Conservation (phyloP, 2,329 filamentous ascomycete genomes). For the Aspergillus terreus region DNA sequence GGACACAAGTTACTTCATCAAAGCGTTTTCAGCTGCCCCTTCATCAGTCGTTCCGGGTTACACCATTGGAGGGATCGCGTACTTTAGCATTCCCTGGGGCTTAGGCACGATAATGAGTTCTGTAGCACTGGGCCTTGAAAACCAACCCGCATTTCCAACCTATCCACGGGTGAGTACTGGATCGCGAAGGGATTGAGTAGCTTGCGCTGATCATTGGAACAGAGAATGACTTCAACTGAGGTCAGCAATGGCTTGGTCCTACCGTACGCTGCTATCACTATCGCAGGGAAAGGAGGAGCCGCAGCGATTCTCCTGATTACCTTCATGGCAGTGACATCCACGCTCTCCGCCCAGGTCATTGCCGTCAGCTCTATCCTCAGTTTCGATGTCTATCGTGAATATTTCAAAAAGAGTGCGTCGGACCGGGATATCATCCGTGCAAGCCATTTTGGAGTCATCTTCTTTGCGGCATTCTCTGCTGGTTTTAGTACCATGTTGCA, state of each 20-base stretch:
- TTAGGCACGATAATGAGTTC: conserved; percentile 51
- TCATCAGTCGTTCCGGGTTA: conserved; percentile 51
- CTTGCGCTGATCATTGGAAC: too few relatives aligned
- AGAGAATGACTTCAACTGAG: conserved; percentile 37
- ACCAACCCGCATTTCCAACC: conserved; percentile 50
- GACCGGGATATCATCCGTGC: conserved; percentile 50
- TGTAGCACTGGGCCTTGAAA: conserved; percentile 47
- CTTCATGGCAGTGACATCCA: conserved; percentile 46
- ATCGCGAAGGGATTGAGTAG: too few relatives aligned
- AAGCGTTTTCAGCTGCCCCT: conserved; percentile 49
- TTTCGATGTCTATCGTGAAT: conserved; percentile 53
- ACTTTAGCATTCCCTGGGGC: conserved; percentile 54
- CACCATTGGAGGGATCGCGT: conserved; percentile 50
- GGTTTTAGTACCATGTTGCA: conserved; percentile 52
- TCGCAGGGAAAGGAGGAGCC: conserved; percentile 39
- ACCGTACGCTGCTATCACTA: conserved; percentile 36
- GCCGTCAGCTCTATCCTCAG: conserved; percentile 53
- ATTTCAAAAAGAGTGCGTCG: conserved; percentile 45
- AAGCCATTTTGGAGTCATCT: conserved; percentile 52
- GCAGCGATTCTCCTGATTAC: conserved; percentile 35
- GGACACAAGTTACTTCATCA: conserved; percentile 53
- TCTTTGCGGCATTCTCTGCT: conserved; percentile 51
- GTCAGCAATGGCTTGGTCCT: conserved; percentile 36
- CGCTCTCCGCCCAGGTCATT: conserved; percentile 51
- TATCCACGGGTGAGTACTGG: conserved; percentile 42